Evolutionary conservation across 202 grass and related monocot species (phyloP), one percentile per base, ranked within the genome.

Genomic region (Digitaria exilis): DNA sequence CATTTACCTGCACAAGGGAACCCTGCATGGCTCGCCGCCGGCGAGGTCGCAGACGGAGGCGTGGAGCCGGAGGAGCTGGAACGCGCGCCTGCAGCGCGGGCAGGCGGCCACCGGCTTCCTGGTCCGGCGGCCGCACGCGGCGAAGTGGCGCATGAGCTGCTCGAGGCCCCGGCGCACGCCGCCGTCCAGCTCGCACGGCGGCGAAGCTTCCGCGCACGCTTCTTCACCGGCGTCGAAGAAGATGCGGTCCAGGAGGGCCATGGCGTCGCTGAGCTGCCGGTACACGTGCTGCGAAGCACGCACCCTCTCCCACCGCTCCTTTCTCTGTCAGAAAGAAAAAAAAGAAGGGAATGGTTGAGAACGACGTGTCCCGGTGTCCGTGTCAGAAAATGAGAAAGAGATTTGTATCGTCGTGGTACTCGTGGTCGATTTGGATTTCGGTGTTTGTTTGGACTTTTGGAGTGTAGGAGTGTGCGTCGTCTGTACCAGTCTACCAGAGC

Each of bases 51-150:
- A 97, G 73, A 92, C 69, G 21, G 89, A 90, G 37, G 90, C 85
- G 77, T 97, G 92, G 26, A 97, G 85, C 3, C 84, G 80, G 48
- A 97, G 81, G 28, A 97, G 92, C 86, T 94, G 88, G 59, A 58
- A 48, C 78, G 90, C 83, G 55, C 86, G 87, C 71, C 76, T 71
- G 79, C 94, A 97, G 5, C 88, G 92, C 11, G 57, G 73, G 82
- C 86, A 94, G 37, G 80, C 58, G 18, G 54, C 73, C n/a, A n/a
- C n/a, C 5, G 42, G 24, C 49, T 48, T 78, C 58, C 63, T 42
- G 22, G 32, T 13, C 34, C 34, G 17, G 5, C 75, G 80, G 9
- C 75, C 82, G 65, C 94, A 97, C 21, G 37, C 52, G 34, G 80
- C 63, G 30, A 91, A 83, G 84, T 94, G 94, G 30, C 83, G 82